These are phyloP conservation scores for Polymyxa betae DNA, from an alignment of 208 protist species.

Conservation along the genomic window DNA sequence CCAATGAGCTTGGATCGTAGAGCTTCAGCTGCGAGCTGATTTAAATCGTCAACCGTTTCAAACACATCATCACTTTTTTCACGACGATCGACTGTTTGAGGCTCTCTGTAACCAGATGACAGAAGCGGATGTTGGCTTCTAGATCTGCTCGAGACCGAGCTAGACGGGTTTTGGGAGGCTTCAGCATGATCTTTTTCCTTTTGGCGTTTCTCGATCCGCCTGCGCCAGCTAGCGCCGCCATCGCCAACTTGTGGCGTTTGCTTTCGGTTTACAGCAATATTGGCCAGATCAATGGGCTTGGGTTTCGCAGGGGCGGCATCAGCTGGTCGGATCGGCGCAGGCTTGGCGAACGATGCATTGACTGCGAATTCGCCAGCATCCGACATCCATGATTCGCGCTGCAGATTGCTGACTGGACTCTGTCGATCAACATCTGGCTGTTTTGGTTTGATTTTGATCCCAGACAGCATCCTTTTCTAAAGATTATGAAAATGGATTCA, in stretches of 20 bases:
- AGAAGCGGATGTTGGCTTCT: neutral
- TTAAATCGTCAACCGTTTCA: neutral
- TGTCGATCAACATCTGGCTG: neutral
- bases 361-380: neutral
- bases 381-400: constrained; percentile 46
- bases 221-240: constrained; percentile 44
- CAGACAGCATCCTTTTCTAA: neutral
- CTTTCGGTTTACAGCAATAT: neutral
- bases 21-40: neutral
- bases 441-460: neutral
- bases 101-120: neutral
- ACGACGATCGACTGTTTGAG: neutral
- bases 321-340: neutral
- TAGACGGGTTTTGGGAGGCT: neutral
- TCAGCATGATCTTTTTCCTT: neutral
- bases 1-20: constrained; percentile 1
- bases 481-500: too few relatives aligned
- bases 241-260: constrained; percentile 41
- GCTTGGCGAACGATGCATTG: neutral
- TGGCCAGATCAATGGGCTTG: neutral
- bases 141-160: neutral
- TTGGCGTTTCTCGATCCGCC: neutral
- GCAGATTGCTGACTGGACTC: neutral
- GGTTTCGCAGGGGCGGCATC: neutral
- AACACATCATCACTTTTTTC: neutral